Percentiles rank a stretch among this genome's conserved stretches.
phyloP scores from a whole-genome alignment of 2,329 filamentous ascomycete genomes.

The Keithomyces neogunnii region DNA sequence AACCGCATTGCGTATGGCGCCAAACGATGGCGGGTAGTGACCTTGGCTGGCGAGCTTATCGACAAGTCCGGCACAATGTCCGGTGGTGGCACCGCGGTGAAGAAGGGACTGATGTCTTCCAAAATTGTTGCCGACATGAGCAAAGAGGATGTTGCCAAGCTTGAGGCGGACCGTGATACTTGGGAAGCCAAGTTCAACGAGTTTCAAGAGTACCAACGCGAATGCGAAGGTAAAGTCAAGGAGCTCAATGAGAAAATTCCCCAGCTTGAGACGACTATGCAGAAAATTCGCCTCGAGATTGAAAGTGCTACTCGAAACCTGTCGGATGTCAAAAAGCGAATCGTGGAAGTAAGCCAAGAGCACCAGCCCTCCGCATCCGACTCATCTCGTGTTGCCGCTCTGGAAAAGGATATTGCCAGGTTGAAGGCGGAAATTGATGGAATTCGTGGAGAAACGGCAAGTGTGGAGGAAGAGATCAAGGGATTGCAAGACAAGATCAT shows the following conservation, averaged over 20 bases:
- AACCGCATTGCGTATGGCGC: conserved; percentile 95
- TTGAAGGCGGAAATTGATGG: conserved; percentile 72
- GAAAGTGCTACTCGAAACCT: conserved; percentile 82
- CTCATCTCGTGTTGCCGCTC: conserved; percentile 58
- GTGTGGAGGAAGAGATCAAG: conserved; percentile 89
- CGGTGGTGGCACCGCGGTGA: conserved; percentile 84
- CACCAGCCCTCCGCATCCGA: conserved; percentile 76
- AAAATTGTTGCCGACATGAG: conserved; percentile 82
- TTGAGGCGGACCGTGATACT: conserved; percentile 78
- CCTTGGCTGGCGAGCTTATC: conserved; percentile 87
- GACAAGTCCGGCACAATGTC: conserved; percentile 99
- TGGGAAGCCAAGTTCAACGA: conserved; percentile 76
- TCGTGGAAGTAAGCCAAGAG: conserved; percentile 75
- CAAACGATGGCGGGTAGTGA: conserved; percentile 91
- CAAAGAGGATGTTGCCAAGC: conserved; percentile 79
- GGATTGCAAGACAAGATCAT: conserved; percentile 93
- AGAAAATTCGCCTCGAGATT: conserved; percentile 82
- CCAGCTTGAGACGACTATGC: conserved; percentile 77
- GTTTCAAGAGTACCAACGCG: conserved; percentile 76
- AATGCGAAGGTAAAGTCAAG: conserved; percentile 66
- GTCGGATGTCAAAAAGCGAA: conserved; percentile 71
- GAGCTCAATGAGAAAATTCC: conserved; percentile 73
- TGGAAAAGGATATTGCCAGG: conserved; percentile 71
- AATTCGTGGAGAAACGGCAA: conserved; percentile 76
- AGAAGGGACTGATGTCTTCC: conserved; percentile 92